Percentiles rank a stretch among this genome's conserved stretches.
Evolutionary conservation across 768 basidiomycete species (phyloP).

Genomic region (Sarcomyxa edulis): DNA sequence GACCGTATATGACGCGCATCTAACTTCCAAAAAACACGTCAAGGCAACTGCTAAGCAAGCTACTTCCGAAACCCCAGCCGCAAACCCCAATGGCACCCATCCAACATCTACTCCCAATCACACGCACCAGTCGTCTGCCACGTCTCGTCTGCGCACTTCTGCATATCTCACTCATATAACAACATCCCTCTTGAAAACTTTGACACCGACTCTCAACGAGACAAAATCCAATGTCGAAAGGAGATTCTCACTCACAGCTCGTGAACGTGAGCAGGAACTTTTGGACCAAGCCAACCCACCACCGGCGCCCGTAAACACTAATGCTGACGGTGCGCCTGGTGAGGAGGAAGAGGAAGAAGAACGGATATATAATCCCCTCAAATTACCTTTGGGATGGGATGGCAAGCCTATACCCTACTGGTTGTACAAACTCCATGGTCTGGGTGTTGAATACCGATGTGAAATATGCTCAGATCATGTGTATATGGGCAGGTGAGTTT

Average conservation of each 20-base stretch:
- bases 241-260: slow-evolving; percentile 92
- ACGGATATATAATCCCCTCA: slow-evolving; percentile 96
- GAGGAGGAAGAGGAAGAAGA: slow-evolving; percentile 95
- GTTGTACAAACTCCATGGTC: slow-evolving; percentile 95
- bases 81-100: slow-evolving; percentile 56
- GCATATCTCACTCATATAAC: slow-evolving; percentile 71
- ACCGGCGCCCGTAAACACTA: slow-evolving; percentile 38
- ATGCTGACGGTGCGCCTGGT: slow-evolving; percentile 39
- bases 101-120: slow-evolving; percentile 19
- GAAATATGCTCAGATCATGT: slow-evolving; percentile 97
- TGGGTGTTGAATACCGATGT: slow-evolving; percentile 97
- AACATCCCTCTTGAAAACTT: slow-evolving; percentile 57
- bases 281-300: slow-evolving; percentile 63
- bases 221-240: slow-evolving; percentile 97
- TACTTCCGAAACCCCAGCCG: slow-evolving; percentile 34
- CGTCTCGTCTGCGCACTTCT: slow-evolving; percentile 52
- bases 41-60: slow-evolving; percentile 83
- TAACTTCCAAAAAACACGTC: slow-evolving; percentile 93
- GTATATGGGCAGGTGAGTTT: slow-evolving; percentile 85
- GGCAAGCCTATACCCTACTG: slow-evolving; percentile 99
- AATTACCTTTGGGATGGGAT: slow-evolving; percentile 95
- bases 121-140: slow-evolving; percentile 31
- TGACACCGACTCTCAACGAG: slow-evolving; percentile 70
- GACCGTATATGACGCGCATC: slow-evolving; percentile 94
- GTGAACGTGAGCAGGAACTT: slow-evolving; percentile 92